These are phyloP conservation scores for Myxozyma monticola DNA, from an alignment of 805 yeast species.

Conservation along the genomic window DNA sequence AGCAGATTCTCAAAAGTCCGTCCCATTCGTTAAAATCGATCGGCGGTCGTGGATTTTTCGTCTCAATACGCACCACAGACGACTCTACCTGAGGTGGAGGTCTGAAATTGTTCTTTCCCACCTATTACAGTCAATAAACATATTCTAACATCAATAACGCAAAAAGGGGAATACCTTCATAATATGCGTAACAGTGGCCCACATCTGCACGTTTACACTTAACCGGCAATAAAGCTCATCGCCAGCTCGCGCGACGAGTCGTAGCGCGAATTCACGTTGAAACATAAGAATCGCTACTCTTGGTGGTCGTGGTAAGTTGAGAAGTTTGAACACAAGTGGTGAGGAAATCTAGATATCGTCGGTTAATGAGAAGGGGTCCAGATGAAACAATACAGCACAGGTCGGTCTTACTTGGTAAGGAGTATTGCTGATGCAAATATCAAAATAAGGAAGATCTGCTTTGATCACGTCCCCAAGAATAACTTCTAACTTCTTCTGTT, in stretches of 20 bases:
- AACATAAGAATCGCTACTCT: constrained; percentile 94
- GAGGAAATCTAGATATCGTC: constrained; percentile 61
- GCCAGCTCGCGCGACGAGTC: constrained; percentile 95
- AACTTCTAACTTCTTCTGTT: constrained; percentile 86
- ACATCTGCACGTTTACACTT: constrained; percentile 97
- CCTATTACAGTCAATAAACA: constrained; percentile 38
- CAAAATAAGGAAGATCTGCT: constrained; percentile 90
- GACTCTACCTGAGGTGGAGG: constrained; percentile 99
- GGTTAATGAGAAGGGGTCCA: too few species aligned
- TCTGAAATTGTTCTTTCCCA: constrained; percentile 91
- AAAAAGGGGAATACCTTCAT: constrained; percentile 59
- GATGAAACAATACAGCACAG: too few species aligned
- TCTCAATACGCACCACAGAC: constrained; percentile 89
- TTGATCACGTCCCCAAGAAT: constrained; percentile 95
- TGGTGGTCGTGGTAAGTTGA: constrained; percentile 91
- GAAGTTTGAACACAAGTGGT: constrained; percentile 87
- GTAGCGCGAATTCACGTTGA: constrained; percentile 94
- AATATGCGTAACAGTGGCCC: constrained; percentile 98
- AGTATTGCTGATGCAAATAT: constrained; percentile 93
- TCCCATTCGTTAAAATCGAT: constrained; percentile 97
- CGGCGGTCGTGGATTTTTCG: constrained; percentile 90
- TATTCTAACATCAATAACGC: background rate
- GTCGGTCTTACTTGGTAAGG: constrained; percentile 68
- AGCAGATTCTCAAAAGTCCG: constrained; percentile 85
- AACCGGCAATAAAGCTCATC: constrained; percentile 88